These are phyloP conservation scores for Persicaria tinctoria DNA, from an alignment of 148 eudicot species.

Conservation along the genomic window DNA sequence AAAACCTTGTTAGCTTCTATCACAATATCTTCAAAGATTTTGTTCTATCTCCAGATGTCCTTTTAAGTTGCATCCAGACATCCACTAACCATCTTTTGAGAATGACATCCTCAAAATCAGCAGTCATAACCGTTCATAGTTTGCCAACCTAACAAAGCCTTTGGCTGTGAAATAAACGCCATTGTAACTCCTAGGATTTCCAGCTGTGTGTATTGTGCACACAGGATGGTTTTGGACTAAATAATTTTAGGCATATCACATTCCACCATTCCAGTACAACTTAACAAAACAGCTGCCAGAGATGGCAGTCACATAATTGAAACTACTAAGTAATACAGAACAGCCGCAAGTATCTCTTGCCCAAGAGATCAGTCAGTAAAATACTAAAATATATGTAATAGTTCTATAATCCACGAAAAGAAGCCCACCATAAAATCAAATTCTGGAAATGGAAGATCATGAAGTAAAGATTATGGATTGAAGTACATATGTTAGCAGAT, in stretches of 20 bases:
- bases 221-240: neutral
- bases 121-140: neutral
- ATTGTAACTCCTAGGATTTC: neutral
- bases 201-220: neutral
- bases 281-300: neutral
- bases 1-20: conserved; percentile 2
- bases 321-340: neutral
- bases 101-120: neutral
- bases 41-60: neutral
- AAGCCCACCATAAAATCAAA: neutral
- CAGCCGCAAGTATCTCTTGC: neutral
- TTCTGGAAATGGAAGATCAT: neutral
- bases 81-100: neutral
- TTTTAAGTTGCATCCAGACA: neutral
- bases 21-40: neutral
- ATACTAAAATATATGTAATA: too few relatives aligned
- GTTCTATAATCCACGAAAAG: neutral
- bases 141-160: neutral
- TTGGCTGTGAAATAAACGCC: neutral
- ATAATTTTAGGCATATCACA: neutral
- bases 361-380: neutral
- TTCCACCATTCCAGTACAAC: neutral
- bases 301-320: neutral
- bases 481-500: neutral
- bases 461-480: neutral